Base-by-base conservation (phyloP, 2,329 filamentous ascomycete species). In the Ophiostoma ips region DNA sequence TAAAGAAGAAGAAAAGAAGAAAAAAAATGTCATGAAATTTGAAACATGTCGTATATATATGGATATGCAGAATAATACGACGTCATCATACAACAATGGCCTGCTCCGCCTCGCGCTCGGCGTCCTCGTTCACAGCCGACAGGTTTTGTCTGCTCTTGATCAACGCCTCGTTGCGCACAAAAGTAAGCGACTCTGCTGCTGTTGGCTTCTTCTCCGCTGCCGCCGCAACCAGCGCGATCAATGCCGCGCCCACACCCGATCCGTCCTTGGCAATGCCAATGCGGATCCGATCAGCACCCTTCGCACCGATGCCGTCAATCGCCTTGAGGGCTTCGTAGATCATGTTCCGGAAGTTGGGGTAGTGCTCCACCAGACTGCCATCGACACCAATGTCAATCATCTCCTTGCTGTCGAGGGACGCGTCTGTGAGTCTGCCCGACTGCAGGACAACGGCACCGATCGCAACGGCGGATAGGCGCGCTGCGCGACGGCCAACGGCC, bases 201-300 rank as follows among this genome's bases (percentile, higher is more conserved):
- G 46, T 53, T 38, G 36, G 45, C 36, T 62, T 73, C 65, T 74
- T 73, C 65, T 79, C 75, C 70, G 75, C 79, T 60, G 74, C 71
- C 2, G 84, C 84, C 1, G 90, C 90, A 28, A 95, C 85, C 47
- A 95, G 76, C 48, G 92, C 92, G 66, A 96, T 96, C 59, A 98
- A 70, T 37, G 92, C 92, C 3, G 92, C 92, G 49, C 92, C 92
- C n/a, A 95, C 86, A 55, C 87, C 92, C 56, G 85, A 92, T 45
- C 92, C 92, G 63, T 98, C 92, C 73, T 95, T 95, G 55, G 92
- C 92, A 61, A 96, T 92, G 19, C 90, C 92, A 60, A 98, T 95
- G 51, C 87, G 77, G 56, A 98, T 85, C 67, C 81, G 85, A 68
- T 85, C 83, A 56, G 94, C 88, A 11, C 89, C 88, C 51, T 76